Evolutionary conservation across 805 yeast genomes (phyloP).

Genomic region (Wickerhamiella kazuoi): DNA sequence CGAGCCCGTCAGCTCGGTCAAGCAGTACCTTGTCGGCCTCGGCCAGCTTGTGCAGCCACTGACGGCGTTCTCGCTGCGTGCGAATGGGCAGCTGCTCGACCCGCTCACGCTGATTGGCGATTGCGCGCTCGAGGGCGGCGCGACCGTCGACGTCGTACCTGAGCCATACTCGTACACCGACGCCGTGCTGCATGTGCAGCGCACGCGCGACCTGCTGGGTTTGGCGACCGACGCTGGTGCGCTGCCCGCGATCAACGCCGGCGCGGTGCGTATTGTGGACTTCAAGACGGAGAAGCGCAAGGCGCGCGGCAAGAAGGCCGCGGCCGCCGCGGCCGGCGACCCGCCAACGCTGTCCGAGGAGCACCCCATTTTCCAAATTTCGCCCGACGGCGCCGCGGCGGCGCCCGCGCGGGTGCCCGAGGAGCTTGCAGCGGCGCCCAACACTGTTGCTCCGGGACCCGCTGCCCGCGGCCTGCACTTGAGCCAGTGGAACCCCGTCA

Average conservation of each 20-base stretch:
- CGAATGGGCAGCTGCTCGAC: slow-evolving; percentile 22
- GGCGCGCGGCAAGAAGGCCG: slow-evolving; percentile 4
- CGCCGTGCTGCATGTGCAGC: slow-evolving; percentile 44
- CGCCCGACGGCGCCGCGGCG: not conserved
- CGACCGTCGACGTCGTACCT: slow-evolving; percentile 32
- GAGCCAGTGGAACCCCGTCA: slow-evolving; percentile 79
- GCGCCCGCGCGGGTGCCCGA: not conserved
- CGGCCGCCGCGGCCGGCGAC: slow-evolving; percentile 7
- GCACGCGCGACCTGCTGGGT: slow-evolving; percentile 44
- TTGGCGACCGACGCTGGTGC: slow-evolving; percentile 22
- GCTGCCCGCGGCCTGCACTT: slow-evolving; percentile 41
- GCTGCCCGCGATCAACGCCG: slow-evolving; percentile 12
- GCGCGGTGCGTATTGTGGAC: slow-evolving; percentile 14
- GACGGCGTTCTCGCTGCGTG: slow-evolving; percentile 39
- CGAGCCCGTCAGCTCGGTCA: slow-evolving; percentile 41
- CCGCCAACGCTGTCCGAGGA: slow-evolving; percentile 10
- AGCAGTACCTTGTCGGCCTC: slow-evolving; percentile 38
- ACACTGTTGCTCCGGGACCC: slow-evolving; percentile 15
- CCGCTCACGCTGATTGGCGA: slow-evolving; percentile 17
- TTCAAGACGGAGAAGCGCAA: slow-evolving; percentile 15
- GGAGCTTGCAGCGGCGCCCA: slow-evolving; percentile 7
- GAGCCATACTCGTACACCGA: slow-evolving; percentile 42
- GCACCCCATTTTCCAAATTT: not conserved
- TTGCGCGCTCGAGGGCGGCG: slow-evolving; percentile 20
- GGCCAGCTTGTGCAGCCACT: slow-evolving; percentile 37